Base-by-base conservation (phyloP, 768 basidiomycete species). In the Hygrophoropsis aurantiaca region DNA sequence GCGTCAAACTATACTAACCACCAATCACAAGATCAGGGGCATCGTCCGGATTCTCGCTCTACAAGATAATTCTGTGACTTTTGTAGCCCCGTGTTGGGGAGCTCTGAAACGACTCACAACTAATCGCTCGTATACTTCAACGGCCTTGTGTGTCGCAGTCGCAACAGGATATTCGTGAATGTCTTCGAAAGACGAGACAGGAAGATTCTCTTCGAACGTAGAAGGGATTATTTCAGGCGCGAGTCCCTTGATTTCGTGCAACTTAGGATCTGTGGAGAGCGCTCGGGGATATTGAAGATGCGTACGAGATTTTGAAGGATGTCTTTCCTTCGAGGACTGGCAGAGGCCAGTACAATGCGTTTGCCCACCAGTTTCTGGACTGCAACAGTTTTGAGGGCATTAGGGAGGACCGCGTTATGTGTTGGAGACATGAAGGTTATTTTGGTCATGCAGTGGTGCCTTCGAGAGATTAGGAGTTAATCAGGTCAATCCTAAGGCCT, bases 91-190 rank as follows among this genome's bases (percentile, higher is more conserved):
- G 44, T 42, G 61, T 13, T 36, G 40, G 20, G 44, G n/a, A n/a
- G n/a, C n/a, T n/a, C n/a, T n/a, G n/a, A 32, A 4, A 40, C 0
- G 26, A 67, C 81, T 57, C 55, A 84, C 79, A 40, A 90, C 82
- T n/a, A 93, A 71, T n/a, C 83, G 71, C 65, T 86, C 81, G 59
- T 94, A 94, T 18, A 92, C 94, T 63, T 94, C 90, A 33, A 86
- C 82, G 23, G 82, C 94, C 78, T 90, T 88, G 55, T 86, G 79
- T 2, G 75, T 78, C 10, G 86, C 86, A 0, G 87, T 93, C 4
- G 87, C 77, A 6, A 87, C 83, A 0, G 87, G 84, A 60, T 91
- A 89, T 57, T 85, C 84, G 27, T 82, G 81, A 15, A 81, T 71
- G 52, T 87, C 79, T 8, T 82, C 79, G 59, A 90, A 97, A 2